Conservation (phyloP, 331 rosid species). For the Malus hybrid region DNA sequence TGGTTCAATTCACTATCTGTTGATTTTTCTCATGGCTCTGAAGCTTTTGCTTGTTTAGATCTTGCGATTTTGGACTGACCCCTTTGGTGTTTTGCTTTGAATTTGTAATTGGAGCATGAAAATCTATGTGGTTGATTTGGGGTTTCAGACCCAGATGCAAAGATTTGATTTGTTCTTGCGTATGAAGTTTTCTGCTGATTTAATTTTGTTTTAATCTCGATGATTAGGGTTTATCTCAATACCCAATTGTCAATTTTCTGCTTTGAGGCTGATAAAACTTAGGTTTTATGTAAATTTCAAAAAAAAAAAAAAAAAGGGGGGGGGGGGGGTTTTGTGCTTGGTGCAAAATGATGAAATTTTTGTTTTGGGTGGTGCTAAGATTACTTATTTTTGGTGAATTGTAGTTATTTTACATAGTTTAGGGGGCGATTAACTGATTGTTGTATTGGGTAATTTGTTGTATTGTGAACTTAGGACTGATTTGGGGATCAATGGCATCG, state of each 20-base stretch:
- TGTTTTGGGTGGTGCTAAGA: neutral
- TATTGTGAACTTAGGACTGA: slow-evolving; percentile 8
- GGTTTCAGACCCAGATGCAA: neutral
- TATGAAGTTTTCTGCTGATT: neutral
- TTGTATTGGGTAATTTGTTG: neutral
- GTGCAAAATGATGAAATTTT: neutral
- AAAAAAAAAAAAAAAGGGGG: no score
- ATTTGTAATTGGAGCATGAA: neutral
- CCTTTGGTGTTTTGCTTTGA: neutral
- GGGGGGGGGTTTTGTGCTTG: neutral
- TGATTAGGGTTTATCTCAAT: slow-evolving; percentile 5
- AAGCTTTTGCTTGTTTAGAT: slow-evolving; percentile 10
- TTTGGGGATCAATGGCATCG: slow-evolving; percentile 57
- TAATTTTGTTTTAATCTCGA: neutral
- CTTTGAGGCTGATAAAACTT: neutral
- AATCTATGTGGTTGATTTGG: neutral
- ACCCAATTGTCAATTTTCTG: neutral
- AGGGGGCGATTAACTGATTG: neutral
- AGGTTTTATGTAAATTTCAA: neutral
- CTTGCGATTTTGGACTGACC: neutral
- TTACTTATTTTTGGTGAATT: neutral
- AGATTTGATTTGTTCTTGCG: neutral
- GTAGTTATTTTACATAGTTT: no score
- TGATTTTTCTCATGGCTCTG: neutral
- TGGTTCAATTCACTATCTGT: neutral